Conservation (phyloP, 805 yeast genomes). For the Saturnispora hagleri region DNA sequence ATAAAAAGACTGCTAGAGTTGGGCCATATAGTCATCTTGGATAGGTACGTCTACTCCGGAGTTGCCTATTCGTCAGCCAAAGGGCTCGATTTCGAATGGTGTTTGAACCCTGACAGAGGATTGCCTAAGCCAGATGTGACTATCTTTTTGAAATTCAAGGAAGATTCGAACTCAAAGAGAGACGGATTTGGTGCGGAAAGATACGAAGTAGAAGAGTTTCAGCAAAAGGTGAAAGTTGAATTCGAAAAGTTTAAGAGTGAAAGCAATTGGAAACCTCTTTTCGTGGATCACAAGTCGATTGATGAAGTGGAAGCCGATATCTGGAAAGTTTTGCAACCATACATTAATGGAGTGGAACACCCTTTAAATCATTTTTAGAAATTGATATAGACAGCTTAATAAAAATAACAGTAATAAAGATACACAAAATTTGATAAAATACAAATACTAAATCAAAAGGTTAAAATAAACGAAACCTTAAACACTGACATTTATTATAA, state of each 20-base stretch:
- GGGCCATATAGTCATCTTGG: slow-evolving; percentile 59
- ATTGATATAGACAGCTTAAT: not conserved
- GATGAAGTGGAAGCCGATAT: slow-evolving; percentile 45
- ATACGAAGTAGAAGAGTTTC: slow-evolving; percentile 72
- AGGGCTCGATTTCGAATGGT: slow-evolving; percentile 67
- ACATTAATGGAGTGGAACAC: slow-evolving; percentile 12
- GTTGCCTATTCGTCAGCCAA: slow-evolving; percentile 89
- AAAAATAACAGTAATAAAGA: not conserved
- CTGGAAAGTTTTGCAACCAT: slow-evolving; percentile 28
- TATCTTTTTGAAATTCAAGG: slow-evolving; percentile 58
- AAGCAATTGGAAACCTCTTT: slow-evolving; percentile 36
- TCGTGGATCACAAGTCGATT: slow-evolving; percentile 51
- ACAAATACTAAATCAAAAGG: not conserved
- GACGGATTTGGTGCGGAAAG: slow-evolving; percentile 92
- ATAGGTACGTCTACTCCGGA: slow-evolving; percentile 88
- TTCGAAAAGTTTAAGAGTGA: slow-evolving; percentile 37
- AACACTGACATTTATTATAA: not conserved
- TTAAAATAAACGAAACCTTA: not conserved
- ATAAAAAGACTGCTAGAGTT: slow-evolving; percentile 36
- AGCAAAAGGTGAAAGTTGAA: slow-evolving; percentile 52
- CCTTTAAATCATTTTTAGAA: slow-evolving; percentile 11
- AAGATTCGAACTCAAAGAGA: slow-evolving; percentile 38
- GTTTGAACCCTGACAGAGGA: slow-evolving; percentile 72
- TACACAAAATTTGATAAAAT: slow-evolving; percentile 3
- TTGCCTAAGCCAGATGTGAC: slow-evolving; percentile 82